Evolutionary conservation across 805 yeast genomes (phyloP).

Genomic region (Monosporozyma servazzii): DNA sequence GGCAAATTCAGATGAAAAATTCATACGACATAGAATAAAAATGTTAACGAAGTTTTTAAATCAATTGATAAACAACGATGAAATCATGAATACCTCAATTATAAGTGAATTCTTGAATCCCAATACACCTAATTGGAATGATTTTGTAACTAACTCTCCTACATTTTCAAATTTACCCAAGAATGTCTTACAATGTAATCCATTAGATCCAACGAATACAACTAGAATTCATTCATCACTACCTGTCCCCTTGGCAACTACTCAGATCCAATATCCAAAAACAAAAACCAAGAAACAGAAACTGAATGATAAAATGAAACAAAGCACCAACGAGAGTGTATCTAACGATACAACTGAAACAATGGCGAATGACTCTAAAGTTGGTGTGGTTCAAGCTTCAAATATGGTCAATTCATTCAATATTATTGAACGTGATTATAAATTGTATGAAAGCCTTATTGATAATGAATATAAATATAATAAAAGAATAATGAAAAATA

Average conservation of each 20-base stretch:
- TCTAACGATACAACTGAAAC: background rate
- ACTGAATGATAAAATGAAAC: background rate
- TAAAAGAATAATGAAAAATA: constrained; percentile 21
- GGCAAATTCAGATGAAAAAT: constrained; percentile 24
- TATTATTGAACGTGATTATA: constrained; percentile 24
- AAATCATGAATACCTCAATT: constrained; percentile 26
- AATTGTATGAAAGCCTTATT: constrained; percentile 20
- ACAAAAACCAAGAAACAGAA: constrained; percentile 4
- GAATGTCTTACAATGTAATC: constrained; percentile 28
- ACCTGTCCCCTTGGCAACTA: constrained; percentile 24
- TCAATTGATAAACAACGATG: constrained; percentile 20
- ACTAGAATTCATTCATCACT: constrained; percentile 27
- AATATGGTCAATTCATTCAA: constrained; percentile 9
- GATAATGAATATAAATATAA: constrained; percentile 25
- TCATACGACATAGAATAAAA: constrained; percentile 30
- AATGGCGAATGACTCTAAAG: background rate
- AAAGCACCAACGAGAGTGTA: constrained; percentile 1
- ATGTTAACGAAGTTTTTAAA: constrained; percentile 28
- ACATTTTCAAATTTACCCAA: constrained; percentile 28
- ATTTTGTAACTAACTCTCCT: constrained; percentile 27
- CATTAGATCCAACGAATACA: constrained; percentile 30
- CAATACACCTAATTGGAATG: constrained; percentile 27
- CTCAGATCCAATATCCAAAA: constrained; percentile 16
- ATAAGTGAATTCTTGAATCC: constrained; percentile 29
- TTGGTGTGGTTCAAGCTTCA: background rate